These are phyloP conservation scores for Tetracladium maxilliforme DNA, from an alignment of 2,329 filamentous ascomycete genomes.

Conservation along the genomic window DNA sequence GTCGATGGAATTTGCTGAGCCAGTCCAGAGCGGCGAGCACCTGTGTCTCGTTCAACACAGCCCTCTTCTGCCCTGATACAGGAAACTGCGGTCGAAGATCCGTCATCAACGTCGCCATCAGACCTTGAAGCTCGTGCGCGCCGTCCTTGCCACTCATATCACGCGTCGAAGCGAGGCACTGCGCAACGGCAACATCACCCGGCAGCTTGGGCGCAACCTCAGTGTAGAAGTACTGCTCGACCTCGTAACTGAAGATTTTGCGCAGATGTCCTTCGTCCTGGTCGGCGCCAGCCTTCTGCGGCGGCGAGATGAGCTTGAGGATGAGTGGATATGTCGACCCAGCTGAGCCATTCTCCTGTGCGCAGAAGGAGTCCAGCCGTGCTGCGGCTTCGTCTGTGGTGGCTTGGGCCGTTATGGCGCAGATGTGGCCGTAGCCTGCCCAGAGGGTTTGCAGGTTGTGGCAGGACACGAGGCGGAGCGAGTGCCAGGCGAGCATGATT, in stretches of 20 bases:
- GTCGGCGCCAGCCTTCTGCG: conserved; percentile 12
- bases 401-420: conserved; percentile 30
- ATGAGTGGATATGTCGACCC: conserved; percentile 25
- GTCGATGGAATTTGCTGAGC: too few relatives aligned
- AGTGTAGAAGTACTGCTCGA: conserved; percentile 52
- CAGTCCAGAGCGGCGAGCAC: too few relatives aligned
- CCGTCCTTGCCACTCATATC: conserved; percentile 10
- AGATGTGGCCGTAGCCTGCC: too few relatives aligned
- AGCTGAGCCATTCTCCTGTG: conserved; percentile 5
- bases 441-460: too few relatives aligned
- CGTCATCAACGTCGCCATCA: conserved; percentile 40
- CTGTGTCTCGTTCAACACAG: too few relatives aligned
- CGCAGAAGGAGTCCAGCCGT: conserved; percentile 2
- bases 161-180: conserved; percentile 29
- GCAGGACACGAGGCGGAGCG: too few relatives aligned
- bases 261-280: conserved; percentile 46
- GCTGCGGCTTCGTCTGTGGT: conserved; percentile 7
- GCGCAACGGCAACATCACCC: conserved; percentile 28
- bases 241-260: conserved; percentile 52
- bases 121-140: conserved; percentile 16
- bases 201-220: conserved; percentile 34
- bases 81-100: too few relatives aligned
- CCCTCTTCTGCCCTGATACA: too few relatives aligned
- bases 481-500: too few relatives aligned
- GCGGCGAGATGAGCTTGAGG: conserved; percentile 45